These are phyloP conservation scores for Fusarium luffae DNA, from an alignment of 2,329 filamentous ascomycete species.

Conservation along the genomic window DNA sequence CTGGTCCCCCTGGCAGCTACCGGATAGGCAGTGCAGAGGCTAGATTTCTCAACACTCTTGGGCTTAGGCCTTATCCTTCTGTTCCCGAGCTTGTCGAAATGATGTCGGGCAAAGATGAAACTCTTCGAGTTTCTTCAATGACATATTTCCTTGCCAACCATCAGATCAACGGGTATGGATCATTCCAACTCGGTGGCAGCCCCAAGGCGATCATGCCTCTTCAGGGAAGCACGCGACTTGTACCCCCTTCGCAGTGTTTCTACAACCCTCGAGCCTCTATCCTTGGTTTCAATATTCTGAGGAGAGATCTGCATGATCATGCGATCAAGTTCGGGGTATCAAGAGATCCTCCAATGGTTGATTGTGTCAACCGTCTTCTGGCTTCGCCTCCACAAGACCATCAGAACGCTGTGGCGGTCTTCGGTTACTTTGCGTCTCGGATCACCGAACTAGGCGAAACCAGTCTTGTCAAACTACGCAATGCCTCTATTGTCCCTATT, in stretches of 20 bases:
- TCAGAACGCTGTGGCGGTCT: slow-evolving; percentile 75
- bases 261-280: slow-evolving; percentile 81
- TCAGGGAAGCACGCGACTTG: slow-evolving; percentile 74
- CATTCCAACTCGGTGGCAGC: slow-evolving; percentile 67
- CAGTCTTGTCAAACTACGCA: slow-evolving; percentile 69
- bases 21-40: slow-evolving; percentile 75
- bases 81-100: slow-evolving; percentile 80
- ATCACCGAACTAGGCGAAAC: slow-evolving; percentile 76
- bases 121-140: slow-evolving; percentile 75
- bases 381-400: slow-evolving; percentile 75
- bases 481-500: slow-evolving; percentile 79
- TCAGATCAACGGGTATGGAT: slow-evolving; percentile 78
- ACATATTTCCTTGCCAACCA: slow-evolving; percentile 86
- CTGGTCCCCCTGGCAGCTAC: slow-evolving; percentile 71
- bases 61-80: slow-evolving; percentile 76
- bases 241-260: slow-evolving; percentile 81
- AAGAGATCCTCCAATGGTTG: slow-evolving; percentile 80
- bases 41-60: slow-evolving; percentile 77
- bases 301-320: slow-evolving; percentile 80
- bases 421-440: slow-evolving; percentile 85
- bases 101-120: slow-evolving; percentile 72
- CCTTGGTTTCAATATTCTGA: slow-evolving; percentile 83
- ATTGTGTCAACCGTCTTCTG: slow-evolving; percentile 80
- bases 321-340: slow-evolving; percentile 86
- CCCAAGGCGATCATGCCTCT: slow-evolving; percentile 76